Base-by-base conservation (phyloP, 2,329 filamentous ascomycete genomes). In the Botrytis porri region DNA sequence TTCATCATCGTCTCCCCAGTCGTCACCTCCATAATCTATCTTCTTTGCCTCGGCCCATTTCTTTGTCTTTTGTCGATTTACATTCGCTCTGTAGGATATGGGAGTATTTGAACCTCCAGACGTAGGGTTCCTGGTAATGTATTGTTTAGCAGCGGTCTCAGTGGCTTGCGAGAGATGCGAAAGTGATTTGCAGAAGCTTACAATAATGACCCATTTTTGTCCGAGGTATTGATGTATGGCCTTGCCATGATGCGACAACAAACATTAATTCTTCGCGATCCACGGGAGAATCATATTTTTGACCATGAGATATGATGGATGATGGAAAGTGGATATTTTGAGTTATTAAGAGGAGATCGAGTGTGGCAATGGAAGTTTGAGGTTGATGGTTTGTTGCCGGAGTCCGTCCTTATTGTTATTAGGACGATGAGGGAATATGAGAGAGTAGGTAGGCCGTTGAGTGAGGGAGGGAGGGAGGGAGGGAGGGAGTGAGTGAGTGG, bases 41-140 rank as follows among this genome's bases (percentile, higher is more conserved):
- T 89, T 87, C 82, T 95, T 95, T 51, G 95, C 95, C 79, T 97
- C 92, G 54, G 95, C 92, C 95, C 95, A 98, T 88, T 97, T 97
- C 83, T 91, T 93, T 72, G 95, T 98, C 84, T 97, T 97, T 72
- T 90, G 88, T 75, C 95, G 90, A 83, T 93, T 95, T 66, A 98
- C 90, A 81, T 97, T 97, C 69, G 94, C 89, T 81, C 93, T 92
- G 83, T 95, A 97, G 4, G 80, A 80, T 41, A 80, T 78, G 45
- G 77, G 74, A 35, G 76, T 74, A 43, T 71, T 79, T n/a, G 76
- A 43, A 16, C 66, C 59, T n/a, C 62, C 29, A 43, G 61, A 67
- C 62, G 59, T 60, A 71, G 78, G 78, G 39, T 69, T 76, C 76
- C 79, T 80, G n/a, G 25, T 12, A 18, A 69, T 51, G 25, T 14